phyloP scores from a whole-genome alignment of 768 basidiomycete species.

The Mycena metata region DNA sequence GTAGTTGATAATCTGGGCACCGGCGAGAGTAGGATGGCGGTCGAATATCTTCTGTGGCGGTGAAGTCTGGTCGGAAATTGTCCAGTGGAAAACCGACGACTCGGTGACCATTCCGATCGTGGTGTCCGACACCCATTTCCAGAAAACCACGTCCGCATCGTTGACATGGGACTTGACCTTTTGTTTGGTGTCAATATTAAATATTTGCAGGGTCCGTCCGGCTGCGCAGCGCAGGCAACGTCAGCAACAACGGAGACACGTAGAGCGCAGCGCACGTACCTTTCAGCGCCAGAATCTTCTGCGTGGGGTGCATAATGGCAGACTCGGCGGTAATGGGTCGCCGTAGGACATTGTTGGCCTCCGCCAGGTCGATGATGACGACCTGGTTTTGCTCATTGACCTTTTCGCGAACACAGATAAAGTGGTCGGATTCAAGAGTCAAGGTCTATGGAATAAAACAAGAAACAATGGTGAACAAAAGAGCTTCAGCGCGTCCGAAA shows the following conservation, averaged over 20 bases:
- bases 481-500: background rate
- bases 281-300: conserved; percentile 97
- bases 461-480: background rate
- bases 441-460: conserved; percentile 68
- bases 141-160: conserved; percentile 95
- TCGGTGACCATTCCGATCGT: conserved; percentile 97
- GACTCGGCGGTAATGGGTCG: conserved; percentile 98
- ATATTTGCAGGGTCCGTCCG: conserved; percentile 93
- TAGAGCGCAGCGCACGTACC: conserved; percentile 57
- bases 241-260: conserved; percentile 25
- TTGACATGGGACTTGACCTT: conserved; percentile 97
- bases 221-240: conserved; percentile 63
- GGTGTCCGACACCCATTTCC: conserved; percentile 97
- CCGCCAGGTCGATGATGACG: conserved; percentile 97
- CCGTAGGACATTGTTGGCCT: conserved; percentile 97
- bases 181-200: conserved; percentile 97
- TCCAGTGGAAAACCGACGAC: conserved; percentile 93
- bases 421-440: conserved; percentile 97
- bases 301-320: conserved; percentile 96
- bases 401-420: conserved; percentile 97
- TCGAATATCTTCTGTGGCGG: conserved; percentile 95
- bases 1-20: conserved; percentile 99
- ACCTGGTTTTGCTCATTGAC: conserved; percentile 96
- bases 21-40: conserved; percentile 93
- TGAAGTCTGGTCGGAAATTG: conserved; percentile 79